Evolutionary conservation across 331 rosid species (phyloP).

Genomic region (Quercus tomentella): DNA sequence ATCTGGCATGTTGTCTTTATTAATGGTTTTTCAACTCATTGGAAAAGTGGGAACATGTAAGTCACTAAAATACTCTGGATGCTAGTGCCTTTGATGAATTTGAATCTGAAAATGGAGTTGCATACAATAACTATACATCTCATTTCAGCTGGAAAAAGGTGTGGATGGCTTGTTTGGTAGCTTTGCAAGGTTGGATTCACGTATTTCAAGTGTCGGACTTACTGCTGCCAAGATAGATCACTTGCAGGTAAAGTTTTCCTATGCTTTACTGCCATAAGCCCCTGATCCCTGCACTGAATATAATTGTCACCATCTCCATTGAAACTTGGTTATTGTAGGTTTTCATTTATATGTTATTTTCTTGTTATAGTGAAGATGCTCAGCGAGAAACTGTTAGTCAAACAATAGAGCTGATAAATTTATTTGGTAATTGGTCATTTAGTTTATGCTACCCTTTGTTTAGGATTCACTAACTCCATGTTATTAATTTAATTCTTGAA

Average conservation of each 20-base stretch:
- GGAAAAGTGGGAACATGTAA: too few species aligned
- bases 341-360: constrained; percentile 26
- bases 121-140: constrained; percentile 3
- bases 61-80: too few species aligned
- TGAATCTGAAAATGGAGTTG: constrained; percentile 14
- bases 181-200: constrained; percentile 96
- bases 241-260: constrained; percentile 71
- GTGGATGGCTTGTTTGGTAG: constrained; percentile 96
- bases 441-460: constrained; percentile 6
- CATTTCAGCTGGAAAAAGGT: constrained; percentile 90
- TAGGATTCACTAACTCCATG: constrained; percentile 22
- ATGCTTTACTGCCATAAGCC: constrained; percentile 17
- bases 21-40: too few species aligned
- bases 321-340: constrained; percentile 14
- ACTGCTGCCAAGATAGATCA: constrained; percentile 98
- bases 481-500: constrained; percentile 43
- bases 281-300: constrained; percentile 8
- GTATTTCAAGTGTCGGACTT: constrained; percentile 98
- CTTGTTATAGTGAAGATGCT: constrained; percentile 93
- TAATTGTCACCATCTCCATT: not conserved
- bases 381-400: constrained; percentile 98
- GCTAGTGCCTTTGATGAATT: not conserved
- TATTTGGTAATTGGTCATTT: constrained; percentile 26
- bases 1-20: too few species aligned
- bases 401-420: constrained; percentile 90